Percentiles rank a stretch among this genome's conserved stretches.
These are phyloP conservation scores for Trametes punicea DNA, from an alignment of 768 basidiomycete genomes.

Conservation along the genomic window DNA sequence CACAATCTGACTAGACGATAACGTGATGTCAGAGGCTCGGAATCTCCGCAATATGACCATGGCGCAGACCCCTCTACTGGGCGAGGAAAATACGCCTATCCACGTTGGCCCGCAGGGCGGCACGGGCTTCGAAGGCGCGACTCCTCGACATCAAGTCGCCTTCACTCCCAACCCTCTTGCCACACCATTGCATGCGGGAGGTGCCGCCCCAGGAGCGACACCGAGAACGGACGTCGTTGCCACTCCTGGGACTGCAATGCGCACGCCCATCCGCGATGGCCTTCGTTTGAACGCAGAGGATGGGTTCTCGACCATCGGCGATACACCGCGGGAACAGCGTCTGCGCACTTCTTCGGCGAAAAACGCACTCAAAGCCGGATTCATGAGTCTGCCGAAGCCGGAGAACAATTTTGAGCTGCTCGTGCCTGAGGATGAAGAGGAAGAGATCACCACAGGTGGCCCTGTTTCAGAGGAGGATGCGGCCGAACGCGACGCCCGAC, in stretches of 20 bases:
- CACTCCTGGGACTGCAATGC: slow-evolving; percentile 62
- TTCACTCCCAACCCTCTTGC: slow-evolving; percentile 97
- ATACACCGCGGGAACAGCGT: slow-evolving; percentile 77
- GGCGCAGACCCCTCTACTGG: slow-evolving; percentile 89
- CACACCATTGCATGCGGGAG: slow-evolving; percentile 64
- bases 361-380: slow-evolving; percentile 74
- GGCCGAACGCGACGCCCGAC: slow-evolving; percentile 80
- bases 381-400: slow-evolving; percentile 81
- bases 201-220: slow-evolving; percentile 36
- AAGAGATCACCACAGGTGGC: slow-evolving; percentile 37
- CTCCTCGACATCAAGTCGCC: slow-evolving; percentile 84
- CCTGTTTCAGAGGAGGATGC: slow-evolving; percentile 77
- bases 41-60: slow-evolving; percentile 94
- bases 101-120: slow-evolving; percentile 71
- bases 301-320: slow-evolving; percentile 50
- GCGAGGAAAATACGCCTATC: slow-evolving; percentile 96
- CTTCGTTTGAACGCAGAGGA: slow-evolving; percentile 82
- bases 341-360: slow-evolving; percentile 62
- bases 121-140: slow-evolving; percentile 93
- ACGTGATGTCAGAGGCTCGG: slow-evolving; percentile 89
- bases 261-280: slow-evolving; percentile 93
- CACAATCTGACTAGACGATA: slow-evolving; percentile 65
- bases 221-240: slow-evolving; percentile 31
- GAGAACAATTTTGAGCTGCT: slow-evolving; percentile 98
- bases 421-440: slow-evolving; percentile 83